These are phyloP conservation scores for Fraxinus dipetala DNA, from an alignment of 305 asterid species.

Conservation along the genomic window DNA sequence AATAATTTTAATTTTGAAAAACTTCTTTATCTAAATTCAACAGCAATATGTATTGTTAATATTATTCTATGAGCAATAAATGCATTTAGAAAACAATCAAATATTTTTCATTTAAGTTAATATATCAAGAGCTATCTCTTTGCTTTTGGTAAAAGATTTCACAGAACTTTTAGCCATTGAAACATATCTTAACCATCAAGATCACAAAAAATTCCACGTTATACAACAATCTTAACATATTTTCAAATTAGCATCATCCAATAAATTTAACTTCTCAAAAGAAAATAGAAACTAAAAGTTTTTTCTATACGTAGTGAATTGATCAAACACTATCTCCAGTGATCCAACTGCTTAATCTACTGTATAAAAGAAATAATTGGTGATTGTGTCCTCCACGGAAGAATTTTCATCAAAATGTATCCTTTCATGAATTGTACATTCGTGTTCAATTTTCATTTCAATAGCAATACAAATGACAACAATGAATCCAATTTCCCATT, in stretches of 20 bases:
- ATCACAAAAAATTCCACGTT: not conserved
- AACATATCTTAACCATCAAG: not conserved
- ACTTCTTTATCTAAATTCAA: not conserved
- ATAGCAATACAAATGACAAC: not conserved
- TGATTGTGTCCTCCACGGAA: not conserved
- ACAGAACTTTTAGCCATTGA: not conserved
- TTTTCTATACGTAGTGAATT: not conserved
- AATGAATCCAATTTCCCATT: not conserved
- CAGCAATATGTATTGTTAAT: not conserved
- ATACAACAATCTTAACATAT: not conserved
- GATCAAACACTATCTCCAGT: not conserved
- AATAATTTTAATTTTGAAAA: not conserved
- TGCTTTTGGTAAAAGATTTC: not conserved
- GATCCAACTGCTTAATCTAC: not conserved
- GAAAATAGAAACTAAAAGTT: not conserved
- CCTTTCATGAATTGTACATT: not conserved
- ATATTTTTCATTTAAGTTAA: too few relatives aligned
- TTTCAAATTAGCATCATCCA: not conserved
- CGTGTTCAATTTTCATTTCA: not conserved
- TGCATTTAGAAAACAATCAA: not conserved
- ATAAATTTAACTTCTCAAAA: not conserved
- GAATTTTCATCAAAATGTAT: not conserved
- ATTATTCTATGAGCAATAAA: not conserved
- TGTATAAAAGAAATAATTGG: not conserved
- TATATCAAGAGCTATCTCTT: not conserved